A percentile compares a stretch with the other conserved stretches of the same genome.
Evolutionary conservation across 805 yeast species (phyloP).

Genomic region (Wickerhamomyces rabaulensis): DNA sequence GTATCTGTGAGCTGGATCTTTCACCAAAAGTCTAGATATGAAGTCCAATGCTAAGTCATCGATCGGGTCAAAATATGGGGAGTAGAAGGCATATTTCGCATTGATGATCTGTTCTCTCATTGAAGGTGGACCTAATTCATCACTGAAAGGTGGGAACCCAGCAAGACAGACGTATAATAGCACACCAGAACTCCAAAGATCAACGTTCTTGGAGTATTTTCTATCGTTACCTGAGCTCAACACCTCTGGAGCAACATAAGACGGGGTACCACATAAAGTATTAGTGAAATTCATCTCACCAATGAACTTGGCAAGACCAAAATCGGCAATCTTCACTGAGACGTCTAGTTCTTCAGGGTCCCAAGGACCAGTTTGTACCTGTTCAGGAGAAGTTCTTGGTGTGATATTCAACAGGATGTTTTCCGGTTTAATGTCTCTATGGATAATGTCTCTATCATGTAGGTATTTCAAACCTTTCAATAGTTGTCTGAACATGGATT

Average conservation of each 20-base stretch:
- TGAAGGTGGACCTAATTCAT: slow-evolving; percentile 72
- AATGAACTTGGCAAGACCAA: slow-evolving; percentile 59
- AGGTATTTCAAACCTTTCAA: slow-evolving; percentile 59
- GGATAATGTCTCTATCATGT: slow-evolving; percentile 67
- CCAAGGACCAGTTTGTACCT: slow-evolving; percentile 35
- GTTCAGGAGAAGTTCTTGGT: slow-evolving; percentile 30
- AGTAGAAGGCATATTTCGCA: slow-evolving; percentile 67
- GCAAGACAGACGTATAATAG: slow-evolving; percentile 72
- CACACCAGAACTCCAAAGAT: slow-evolving; percentile 81
- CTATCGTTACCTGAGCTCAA: slow-evolving; percentile 39
- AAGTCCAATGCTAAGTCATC: slow-evolving; percentile 61
- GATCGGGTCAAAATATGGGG: slow-evolving; percentile 76
- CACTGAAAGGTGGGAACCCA: slow-evolving; percentile 84
- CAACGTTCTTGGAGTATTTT: slow-evolving; percentile 65
- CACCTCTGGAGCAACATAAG: slow-evolving; percentile 83
- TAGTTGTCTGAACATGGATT: slow-evolving; percentile 58
- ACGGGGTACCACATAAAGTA: slow-evolving; percentile 83
- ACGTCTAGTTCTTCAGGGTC: slow-evolving; percentile 53
- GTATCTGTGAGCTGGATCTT: slow-evolving; percentile 66
- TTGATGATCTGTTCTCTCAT: slow-evolving; percentile 69
- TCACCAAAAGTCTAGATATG: slow-evolving; percentile 54
- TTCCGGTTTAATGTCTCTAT: slow-evolving; percentile 78
- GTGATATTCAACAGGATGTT: slow-evolving; percentile 52
- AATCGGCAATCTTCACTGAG: slow-evolving; percentile 74
- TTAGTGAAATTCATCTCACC: slow-evolving; percentile 72